phyloP scores from a whole-genome alignment of 2,329 filamentous ascomycete genomes.

The Meredithiella fracta region DNA sequence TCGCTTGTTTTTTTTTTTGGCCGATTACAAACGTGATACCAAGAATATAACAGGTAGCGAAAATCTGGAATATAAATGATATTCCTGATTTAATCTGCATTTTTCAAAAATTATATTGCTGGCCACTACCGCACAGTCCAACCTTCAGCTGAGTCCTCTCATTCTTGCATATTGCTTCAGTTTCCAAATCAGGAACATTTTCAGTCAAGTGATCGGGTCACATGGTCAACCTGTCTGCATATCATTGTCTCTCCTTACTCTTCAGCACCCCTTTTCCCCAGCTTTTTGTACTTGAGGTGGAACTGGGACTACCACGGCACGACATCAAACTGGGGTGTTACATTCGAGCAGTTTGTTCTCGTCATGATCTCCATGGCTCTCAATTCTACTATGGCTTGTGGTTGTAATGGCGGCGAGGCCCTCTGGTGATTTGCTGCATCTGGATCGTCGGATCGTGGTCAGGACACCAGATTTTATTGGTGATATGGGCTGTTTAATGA shows the following conservation, averaged over 20 bases:
- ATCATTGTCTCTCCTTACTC: neutral
- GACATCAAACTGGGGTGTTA: neutral
- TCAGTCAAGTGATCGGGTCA: slow-evolving; percentile 11
- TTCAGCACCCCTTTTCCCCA: neutral
- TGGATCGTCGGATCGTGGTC: no score
- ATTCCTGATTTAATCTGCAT: neutral
- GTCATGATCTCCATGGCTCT: neutral
- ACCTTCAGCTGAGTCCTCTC: neutral
- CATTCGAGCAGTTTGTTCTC: neutral
- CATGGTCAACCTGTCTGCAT: slow-evolving; percentile 7
- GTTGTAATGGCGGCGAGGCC: neutral
- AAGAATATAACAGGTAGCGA: neutral
- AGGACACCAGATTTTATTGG: no score
- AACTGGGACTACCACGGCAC: neutral
- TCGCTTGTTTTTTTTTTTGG: neutral
- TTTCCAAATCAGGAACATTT: neutral
- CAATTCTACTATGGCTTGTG: neutral
- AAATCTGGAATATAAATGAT: neutral
- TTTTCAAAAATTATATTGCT: neutral
- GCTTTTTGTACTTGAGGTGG: neutral
- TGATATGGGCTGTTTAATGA: no score
- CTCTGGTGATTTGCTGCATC: neutral
- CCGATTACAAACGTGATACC: neutral
- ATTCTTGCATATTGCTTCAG: neutral
- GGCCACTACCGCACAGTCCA: no score